Conservation (phyloP, 116 monocot species). For the Thalassia testudinum region DNA sequence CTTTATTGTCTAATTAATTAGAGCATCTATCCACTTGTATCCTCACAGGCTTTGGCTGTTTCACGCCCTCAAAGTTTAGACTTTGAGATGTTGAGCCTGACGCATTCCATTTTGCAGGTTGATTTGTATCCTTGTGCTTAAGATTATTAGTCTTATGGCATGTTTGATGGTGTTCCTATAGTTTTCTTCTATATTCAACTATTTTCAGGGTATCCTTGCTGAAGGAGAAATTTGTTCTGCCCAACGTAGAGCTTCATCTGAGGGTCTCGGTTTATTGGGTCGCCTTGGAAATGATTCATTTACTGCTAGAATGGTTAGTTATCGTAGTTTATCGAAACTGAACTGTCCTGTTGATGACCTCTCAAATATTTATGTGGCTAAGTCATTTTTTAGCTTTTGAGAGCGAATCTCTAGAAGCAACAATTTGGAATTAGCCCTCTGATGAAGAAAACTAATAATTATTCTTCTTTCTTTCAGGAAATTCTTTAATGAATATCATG, state of each 20-base stretch:
- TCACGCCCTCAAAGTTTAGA: conserved; percentile 37
- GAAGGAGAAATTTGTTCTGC: conserved; percentile 58
- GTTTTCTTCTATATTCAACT: too few relatives aligned
- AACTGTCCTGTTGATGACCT: too few relatives aligned
- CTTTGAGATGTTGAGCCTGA: conserved; percentile 44
- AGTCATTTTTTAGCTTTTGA: too few relatives aligned
- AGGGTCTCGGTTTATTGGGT: conserved; percentile 84
- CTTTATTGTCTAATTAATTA: neutral
- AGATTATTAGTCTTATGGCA: too few relatives aligned
- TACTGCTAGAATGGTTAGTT: conserved; percentile 79
- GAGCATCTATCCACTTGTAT: too few relatives aligned
- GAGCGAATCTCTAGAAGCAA: too few relatives aligned
- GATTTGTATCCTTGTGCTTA: conserved; percentile 2
- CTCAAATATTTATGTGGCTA: too few relatives aligned
- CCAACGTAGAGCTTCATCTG: conserved; percentile 80
- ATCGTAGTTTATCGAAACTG: neutral
- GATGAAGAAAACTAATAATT: too few relatives aligned
- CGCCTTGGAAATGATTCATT: conserved; percentile 82
- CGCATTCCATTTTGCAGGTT: conserved; percentile 81
- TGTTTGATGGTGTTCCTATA: too few relatives aligned
- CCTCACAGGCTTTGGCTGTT: conserved; percentile 34
- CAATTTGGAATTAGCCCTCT: too few relatives aligned
- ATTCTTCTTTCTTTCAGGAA: too few relatives aligned
- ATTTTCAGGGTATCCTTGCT: conserved; percentile 53
- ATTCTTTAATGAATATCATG: too few relatives aligned